Percentiles rank a stretch among this genome's conserved stretches.
Conservation (phyloP, 768 basidiomycete species). For the Amanita brunnescens region DNA sequence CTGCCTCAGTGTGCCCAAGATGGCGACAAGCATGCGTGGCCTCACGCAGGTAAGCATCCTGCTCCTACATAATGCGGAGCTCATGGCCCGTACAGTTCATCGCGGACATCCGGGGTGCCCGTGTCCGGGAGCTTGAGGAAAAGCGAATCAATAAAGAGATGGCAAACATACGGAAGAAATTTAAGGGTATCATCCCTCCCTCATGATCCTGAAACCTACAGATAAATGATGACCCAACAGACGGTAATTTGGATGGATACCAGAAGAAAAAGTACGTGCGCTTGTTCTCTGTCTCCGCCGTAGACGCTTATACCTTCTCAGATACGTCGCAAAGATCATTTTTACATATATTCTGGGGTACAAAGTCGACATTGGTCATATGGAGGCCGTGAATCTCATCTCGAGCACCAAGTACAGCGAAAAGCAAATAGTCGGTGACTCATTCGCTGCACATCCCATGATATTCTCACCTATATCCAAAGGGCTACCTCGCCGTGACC, state of each 20-base stretch:
- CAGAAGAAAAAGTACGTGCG: slow-evolving; percentile 77
- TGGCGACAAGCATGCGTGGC: slow-evolving; percentile 90
- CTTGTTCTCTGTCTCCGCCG: slow-evolving; percentile 14
- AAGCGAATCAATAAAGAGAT: slow-evolving; percentile 99
- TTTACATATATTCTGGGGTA: slow-evolving; percentile 99
- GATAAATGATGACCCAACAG: slow-evolving; percentile 26
- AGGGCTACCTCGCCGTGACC: slow-evolving; percentile 98
- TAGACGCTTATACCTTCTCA: slow-evolving; percentile 17
- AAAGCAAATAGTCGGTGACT: slow-evolving; percentile 85
- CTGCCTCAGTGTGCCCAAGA: slow-evolving; percentile 22
- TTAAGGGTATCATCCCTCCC: slow-evolving; percentile 62
- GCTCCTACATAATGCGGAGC: background rate
- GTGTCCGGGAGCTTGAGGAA: slow-evolving; percentile 95
- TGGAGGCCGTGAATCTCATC: slow-evolving; percentile 98
- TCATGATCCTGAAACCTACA: slow-evolving; percentile 3
- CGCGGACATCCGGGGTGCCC: slow-evolving; percentile 94
- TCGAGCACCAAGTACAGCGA: slow-evolving; percentile 94
- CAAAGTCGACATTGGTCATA: slow-evolving; percentile 97
- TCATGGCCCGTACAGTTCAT: slow-evolving; percentile 64
- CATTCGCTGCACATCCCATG: background rate
- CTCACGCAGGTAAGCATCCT: slow-evolving; percentile 68
- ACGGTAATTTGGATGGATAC: slow-evolving; percentile 82
- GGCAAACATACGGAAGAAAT: slow-evolving; percentile 99
- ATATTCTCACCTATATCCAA: slow-evolving; percentile 7
- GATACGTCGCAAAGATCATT: slow-evolving; percentile 98